Base-by-base conservation (phyloP, 1,284 basidiomycete species). In the Melampsora americana region DNA sequence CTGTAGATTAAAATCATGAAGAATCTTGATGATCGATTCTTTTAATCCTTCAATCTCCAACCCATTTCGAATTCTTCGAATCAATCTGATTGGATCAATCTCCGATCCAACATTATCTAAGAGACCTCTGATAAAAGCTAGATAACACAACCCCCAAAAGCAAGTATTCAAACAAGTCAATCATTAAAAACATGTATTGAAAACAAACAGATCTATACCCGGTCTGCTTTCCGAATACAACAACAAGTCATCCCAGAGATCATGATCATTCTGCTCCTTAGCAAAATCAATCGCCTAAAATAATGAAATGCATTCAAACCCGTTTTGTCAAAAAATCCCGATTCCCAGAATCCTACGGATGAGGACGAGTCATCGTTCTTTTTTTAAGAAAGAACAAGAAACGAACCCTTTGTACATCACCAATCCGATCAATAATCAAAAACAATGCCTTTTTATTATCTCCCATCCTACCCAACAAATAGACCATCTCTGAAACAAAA, bases 211-310 rank as follows among this genome's bases (percentile, higher is more conserved):
- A 23, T n/a, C 28, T 86, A 70, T 77, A 92, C 91, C 84, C 56
- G 95, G 96, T 77, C 92, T 86, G 20, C 92, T 93, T 83, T 98
- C 95, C 0, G 95, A 95, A 81, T 99, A 98, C 77, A 87, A 88
- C 26, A 99, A 85, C 14, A 99, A 86, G 82, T 97, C 94, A 81
- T 98, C 95, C 96, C 96, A 99, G 0, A 99, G 88, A 82, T 99
- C 96, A 79, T 94, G 90, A 80, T 99, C 96, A 77, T 90, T 91
- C 83, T 98, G 95, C 82, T 98, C 95, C 81, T 95, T 95, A 0
- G 95, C 95, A 81, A 99, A 99, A 78, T 97, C 95, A 80, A 99
- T 98, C 0, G 95, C 95, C 91, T 93, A 78, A 23, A 44, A 26
- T 28, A 18, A 28, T 5, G n/a, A 62, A 9, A 14, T 62, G 30